Base-by-base conservation (phyloP, 2,329 filamentous ascomycete species). In the Fusarium chaquense region DNA sequence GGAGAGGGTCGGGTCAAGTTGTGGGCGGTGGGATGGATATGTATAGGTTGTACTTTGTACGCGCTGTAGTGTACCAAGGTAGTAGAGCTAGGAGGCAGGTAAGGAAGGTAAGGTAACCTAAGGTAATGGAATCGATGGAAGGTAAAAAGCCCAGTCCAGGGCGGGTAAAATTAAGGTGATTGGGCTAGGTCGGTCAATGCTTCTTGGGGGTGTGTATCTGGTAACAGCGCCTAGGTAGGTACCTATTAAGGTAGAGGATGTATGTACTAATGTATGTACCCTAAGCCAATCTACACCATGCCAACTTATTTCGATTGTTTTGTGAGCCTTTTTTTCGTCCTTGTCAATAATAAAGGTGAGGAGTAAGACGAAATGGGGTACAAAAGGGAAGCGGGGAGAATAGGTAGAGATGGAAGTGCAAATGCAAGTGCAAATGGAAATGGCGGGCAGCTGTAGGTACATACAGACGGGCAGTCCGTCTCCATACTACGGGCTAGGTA, bases 161-260 rank as follows among this genome's bases (percentile, higher is more conserved):
- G 52, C 62, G 57, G 33, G 59, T 70, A 60, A 67, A 57, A 65
- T 64, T 67, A 67, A 64, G 49, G 55, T 65, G 38, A 55, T 46
- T 44, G 41, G 41, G 24, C 22, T 22, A 58, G 45, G 52, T 53
- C 32, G 41, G 49, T 44, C 57, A 55, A 51, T 54, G 57, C 60
- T 63, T 26, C 36, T 24, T 15, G 38, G 20, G 20, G 22, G 40
- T 8, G 11, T 28, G 15, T 15, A 12, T 46, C 28, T 22, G 46
- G 24, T 28, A 54, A 50, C 47, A 57, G 33, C 43, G 7, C 24
- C 24, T 26, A 26, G 24, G 24, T 26, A 26, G 24, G 24, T 26
- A 6, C 24, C 24, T 26, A 26, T 5, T 26, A 26, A 60, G 65
- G 65, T 69, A 53, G 33, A 61, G 33, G 28, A 69, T 6, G 18